Evolutionary conservation across 2,329 filamentous ascomycete genomes (phyloP), one percentile per base, ranked within the genome.

Genomic region (Tolypocladium guangdongense): DNA sequence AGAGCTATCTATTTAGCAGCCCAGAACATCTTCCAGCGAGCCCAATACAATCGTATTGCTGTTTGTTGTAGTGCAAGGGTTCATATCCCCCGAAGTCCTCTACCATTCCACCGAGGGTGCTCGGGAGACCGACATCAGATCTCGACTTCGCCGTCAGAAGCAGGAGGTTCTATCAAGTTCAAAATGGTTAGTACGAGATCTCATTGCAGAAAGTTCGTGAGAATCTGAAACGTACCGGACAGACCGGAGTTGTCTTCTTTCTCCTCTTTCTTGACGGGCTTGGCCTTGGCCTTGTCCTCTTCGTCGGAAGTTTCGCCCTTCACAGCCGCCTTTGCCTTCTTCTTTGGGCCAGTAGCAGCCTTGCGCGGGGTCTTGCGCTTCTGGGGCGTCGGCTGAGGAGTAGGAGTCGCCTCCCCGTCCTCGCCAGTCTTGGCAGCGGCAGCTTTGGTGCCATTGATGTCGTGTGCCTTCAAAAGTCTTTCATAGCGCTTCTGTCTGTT

Each of bases 401-500:
- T 55, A 12, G 55, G 52, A 3, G 51, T 32, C 3, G 24, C 35
- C 3, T 56, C 55, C 16, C 50, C 54, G 11, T 52, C 52, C 10
- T 56, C 56, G 39, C 20, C 24, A 6, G 35, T 38, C 46, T 56
- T 60, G 47, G 49, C 7, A n/a, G 54, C 20, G 14, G 52, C 20
- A n/a, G 54, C 39, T 51, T 55, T 60, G 55, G 49, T 37, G 41
- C 55, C 54, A 16, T 32, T 59, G 49, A 84, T 78, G 30, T 74
- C 75, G 58, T 83, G 72, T 10, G 76, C 69, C 64, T 84, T 83
- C 68, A 85, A 73, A 63, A 88, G 75, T 35, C 84, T 78, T 66
- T 85, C 81, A 61, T 84, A 87, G 59, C 84, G 74, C 68, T 87
- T 87, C 57, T 82, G 78, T 1, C 84, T 87, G 61, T 56, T 54